These are phyloP conservation scores for Pythium aphanidermatum DNA, from an alignment of 352 stramenopile species.

Conservation along the genomic window DNA sequence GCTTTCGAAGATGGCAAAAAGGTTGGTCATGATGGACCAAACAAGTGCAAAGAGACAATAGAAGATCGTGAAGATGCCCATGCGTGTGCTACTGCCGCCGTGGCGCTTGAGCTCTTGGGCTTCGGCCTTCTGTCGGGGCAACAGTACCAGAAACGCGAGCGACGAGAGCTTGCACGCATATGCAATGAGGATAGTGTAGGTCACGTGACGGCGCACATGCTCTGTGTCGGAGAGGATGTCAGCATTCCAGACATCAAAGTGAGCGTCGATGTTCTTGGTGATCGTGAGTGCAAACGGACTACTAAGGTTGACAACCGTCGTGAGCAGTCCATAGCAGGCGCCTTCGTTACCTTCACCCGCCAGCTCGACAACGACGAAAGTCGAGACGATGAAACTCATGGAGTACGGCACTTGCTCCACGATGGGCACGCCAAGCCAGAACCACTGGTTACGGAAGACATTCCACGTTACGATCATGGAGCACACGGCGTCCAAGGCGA, in stretches of 20 bases:
- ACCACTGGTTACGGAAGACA: slow-evolving; percentile 20
- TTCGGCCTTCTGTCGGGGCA: slow-evolving; percentile 24
- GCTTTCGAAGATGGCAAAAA: slow-evolving; percentile 24
- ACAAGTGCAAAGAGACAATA: slow-evolving; percentile 23
- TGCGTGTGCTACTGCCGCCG: slow-evolving; percentile 16
- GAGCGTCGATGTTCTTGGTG: slow-evolving; percentile 26
- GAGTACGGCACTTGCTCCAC: slow-evolving; percentile 23
- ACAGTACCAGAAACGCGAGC: slow-evolving; percentile 19
- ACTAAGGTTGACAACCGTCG: slow-evolving; percentile 26
- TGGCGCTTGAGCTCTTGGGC: slow-evolving; percentile 25
- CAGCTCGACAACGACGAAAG: slow-evolving; percentile 29
- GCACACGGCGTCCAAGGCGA: slow-evolving; percentile 16
- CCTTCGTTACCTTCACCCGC: slow-evolving; percentile 29
- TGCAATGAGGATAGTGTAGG: slow-evolving; percentile 24
- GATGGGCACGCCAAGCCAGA: slow-evolving; percentile 25
- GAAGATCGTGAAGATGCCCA: slow-evolving; percentile 15
- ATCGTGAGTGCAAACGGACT: slow-evolving; percentile 22
- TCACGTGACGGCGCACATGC: slow-evolving; percentile 26
- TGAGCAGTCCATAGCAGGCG: slow-evolving; percentile 30
- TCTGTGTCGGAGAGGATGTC: slow-evolving; percentile 20
- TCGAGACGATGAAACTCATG: slow-evolving; percentile 28
- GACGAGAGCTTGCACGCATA: slow-evolving; percentile 22
- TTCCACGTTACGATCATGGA: slow-evolving; percentile 25
- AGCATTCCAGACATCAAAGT: slow-evolving; percentile 22
- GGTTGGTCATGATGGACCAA: slow-evolving; percentile 24